Conservation (phyloP, 2,329 filamentous ascomycete genomes). For the Endocalyx cinctus region DNA sequence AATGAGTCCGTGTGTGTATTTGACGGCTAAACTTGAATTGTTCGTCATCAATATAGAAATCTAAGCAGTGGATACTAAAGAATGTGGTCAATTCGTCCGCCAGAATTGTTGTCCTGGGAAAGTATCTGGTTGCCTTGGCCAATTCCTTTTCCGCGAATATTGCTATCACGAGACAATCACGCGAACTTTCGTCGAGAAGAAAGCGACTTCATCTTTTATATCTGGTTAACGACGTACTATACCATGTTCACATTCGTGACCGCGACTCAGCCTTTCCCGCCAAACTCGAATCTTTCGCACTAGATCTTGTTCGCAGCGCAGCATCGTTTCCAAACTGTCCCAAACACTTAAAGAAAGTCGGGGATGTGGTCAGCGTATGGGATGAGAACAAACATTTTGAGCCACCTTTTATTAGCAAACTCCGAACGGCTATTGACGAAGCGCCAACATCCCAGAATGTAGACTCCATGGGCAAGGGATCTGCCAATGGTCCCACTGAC, state of each 20-base stretch:
- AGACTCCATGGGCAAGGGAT: slow-evolving; percentile 12
- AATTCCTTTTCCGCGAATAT: slow-evolving; percentile 44
- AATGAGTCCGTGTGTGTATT: too few species aligned
- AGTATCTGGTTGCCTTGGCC: slow-evolving; percentile 68
- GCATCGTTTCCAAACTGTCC: slow-evolving; percentile 55
- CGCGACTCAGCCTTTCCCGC: slow-evolving; percentile 47
- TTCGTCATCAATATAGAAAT: slow-evolving; percentile 62
- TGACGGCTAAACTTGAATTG: slow-evolving; percentile 30
- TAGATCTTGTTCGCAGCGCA: slow-evolving; percentile 57
- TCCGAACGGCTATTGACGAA: slow-evolving; percentile 54
- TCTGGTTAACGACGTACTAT: slow-evolving; percentile 71
- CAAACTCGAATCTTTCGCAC: slow-evolving; percentile 54
- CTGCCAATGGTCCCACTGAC: slow-evolving; percentile 17
- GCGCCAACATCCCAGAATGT: slow-evolving; percentile 23
- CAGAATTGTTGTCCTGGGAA: slow-evolving; percentile 64
- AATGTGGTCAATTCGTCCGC: slow-evolving; percentile 64
- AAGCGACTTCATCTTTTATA: slow-evolving; percentile 74
- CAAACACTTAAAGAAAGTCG: slow-evolving; percentile 62
- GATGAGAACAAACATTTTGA: slow-evolving; percentile 60
- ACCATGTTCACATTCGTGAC: slow-evolving; percentile 57
- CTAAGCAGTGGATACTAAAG: slow-evolving; percentile 78
- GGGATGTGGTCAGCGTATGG: slow-evolving; percentile 66
- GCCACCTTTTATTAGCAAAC: slow-evolving; percentile 45
- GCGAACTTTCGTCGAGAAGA: slow-evolving; percentile 55
- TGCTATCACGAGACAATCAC: slow-evolving; percentile 29